phyloP scores from a whole-genome alignment of 371 early-diverging fungal species.

The Blakeslea trispora region DNA sequence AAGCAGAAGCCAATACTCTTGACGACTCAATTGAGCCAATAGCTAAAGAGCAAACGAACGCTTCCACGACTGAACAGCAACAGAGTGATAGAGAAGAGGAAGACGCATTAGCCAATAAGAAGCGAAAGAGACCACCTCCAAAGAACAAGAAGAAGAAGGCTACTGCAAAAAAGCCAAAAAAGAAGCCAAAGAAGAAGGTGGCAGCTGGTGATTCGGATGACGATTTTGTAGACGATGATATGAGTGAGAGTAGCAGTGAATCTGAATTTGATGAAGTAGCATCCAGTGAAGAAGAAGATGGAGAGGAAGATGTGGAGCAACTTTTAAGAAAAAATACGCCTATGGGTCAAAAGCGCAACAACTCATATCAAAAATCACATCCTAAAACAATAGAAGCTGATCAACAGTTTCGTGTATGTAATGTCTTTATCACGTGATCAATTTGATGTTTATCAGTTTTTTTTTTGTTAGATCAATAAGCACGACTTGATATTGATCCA shows the following conservation, averaged over 20 bases:
- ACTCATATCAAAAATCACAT: not conserved
- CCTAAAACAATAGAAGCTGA: not conserved
- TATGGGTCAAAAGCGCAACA: not conserved
- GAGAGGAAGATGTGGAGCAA: not conserved
- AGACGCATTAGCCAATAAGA: not conserved
- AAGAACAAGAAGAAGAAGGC: conserved; percentile 10
- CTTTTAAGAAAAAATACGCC: not conserved
- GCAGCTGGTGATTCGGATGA: conserved; percentile 17
- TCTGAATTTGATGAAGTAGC: conserved; percentile 10
- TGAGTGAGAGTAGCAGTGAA: conserved; percentile 8
- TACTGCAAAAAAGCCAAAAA: conserved; percentile 9
- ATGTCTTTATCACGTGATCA: too few relatives aligned
- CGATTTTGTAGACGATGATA: conserved; percentile 21
- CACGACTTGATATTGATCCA: conserved; percentile 6
- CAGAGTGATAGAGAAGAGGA: not conserved
- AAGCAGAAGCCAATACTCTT: not conserved
- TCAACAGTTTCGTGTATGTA: not conserved
- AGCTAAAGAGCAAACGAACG: not conserved
- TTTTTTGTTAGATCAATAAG: not conserved
- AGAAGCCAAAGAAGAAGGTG: conserved; percentile 16
- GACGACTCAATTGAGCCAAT: not conserved
- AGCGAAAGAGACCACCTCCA: conserved; percentile 9
- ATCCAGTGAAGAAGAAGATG: not conserved
- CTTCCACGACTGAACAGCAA: not conserved
- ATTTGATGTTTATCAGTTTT: too few relatives aligned